Evolutionary conservation across 2,329 filamentous ascomycete species (phyloP), one percentile per base, ranked within the genome.

Genomic region (Aspergillus chevalieri): DNA sequence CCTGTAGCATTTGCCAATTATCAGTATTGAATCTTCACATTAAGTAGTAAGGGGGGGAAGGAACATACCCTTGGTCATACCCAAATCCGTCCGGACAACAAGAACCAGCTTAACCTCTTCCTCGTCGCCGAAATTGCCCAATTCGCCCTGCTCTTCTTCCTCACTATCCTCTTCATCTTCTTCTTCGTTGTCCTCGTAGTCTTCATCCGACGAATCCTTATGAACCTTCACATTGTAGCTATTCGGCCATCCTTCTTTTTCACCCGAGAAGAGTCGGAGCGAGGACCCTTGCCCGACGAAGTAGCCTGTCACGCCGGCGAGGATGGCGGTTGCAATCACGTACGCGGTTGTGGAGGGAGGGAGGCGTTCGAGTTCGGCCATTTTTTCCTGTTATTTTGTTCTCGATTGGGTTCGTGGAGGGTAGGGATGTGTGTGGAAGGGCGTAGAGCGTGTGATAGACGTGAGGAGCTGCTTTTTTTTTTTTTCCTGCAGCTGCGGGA

Each of bases 31-130:
- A 28, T 7, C 30, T 21, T 24, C 6, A 30, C 52, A 43, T 36
- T 54, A 3, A n/a, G 44, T 41, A 41, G 36, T 47, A 50, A 42
- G 42, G 26, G 51, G 26, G 39, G 52, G 47, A 12, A 15, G 22
- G 28, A 21, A 68, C 76, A 39, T 75, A 93, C 92, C 92, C 74
- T 95, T 97, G 8, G 87, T 93, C 93, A 98, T 98, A 61, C 92
- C 92, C 62, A 98, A 72, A 73, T 98, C 93, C 15, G 89, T 95
- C 65, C 93, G 77, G 48, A 97, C 92, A 3, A 95, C 89, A 30
- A 98, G 76, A 12, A 96, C 89, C 50, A 97, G 77, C 74, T 97
- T 97, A 76, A 92, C 95, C 69, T 96, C 91, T 70, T 96, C 91
- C 10, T 65, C 67, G 52, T 69, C 74, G 61, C 72, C 71, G 63